Base-by-base conservation (phyloP, 2,329 filamentous ascomycete genomes). In the Blastomyces silverae region DNA sequence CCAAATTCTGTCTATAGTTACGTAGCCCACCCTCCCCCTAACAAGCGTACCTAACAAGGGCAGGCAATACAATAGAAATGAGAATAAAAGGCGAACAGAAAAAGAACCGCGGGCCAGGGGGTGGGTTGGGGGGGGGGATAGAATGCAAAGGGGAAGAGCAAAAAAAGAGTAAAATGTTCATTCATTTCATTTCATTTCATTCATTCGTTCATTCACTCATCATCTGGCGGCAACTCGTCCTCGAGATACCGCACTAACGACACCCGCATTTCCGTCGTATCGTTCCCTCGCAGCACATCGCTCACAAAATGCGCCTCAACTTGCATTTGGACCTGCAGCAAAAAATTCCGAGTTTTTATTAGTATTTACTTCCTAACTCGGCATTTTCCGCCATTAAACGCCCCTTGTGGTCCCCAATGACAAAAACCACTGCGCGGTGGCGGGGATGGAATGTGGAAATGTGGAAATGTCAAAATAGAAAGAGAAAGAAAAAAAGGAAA, bases 291-390 rank as follows among this genome's bases (percentile, higher is more conserved):
- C 66, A 99, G 81, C 42, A 96, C 85, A 76, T 99, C 94, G 76
- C 91, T 97, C 73, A 96, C 89, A 75, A 97, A 99, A 74, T 96
- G 92, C 58, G 91, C 91, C 75, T 99, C 93, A 3, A 97, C 92
- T 78, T 97, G 94, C 91, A 97, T 96, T 84, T 97, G 93, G 28
- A 89, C 86, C 86, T 87, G 70, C 17, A 42, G 34, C 48, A 52
- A 4, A 56, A 31, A 50, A n/a, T 68, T 65, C 67, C 65, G 52
- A 60, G 65, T 57, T 17, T 31, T 42, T 39, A 20, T 46, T 46
- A 46, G 44, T n/a, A 52, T 52, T 52, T 10, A 37, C 10, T 65
- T 65, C 39, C 55, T 31, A 31, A 13, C 10, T 60, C 20, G 44
- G 37, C 11, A 46, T 20, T 39, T n/a, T 39, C 34, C n/a, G 15